A percentile compares a stretch with the other conserved stretches of the same genome.
phyloP scores from a whole-genome alignment of 345 rosid species.

The Psidium friedrichsthalianum region DNA sequence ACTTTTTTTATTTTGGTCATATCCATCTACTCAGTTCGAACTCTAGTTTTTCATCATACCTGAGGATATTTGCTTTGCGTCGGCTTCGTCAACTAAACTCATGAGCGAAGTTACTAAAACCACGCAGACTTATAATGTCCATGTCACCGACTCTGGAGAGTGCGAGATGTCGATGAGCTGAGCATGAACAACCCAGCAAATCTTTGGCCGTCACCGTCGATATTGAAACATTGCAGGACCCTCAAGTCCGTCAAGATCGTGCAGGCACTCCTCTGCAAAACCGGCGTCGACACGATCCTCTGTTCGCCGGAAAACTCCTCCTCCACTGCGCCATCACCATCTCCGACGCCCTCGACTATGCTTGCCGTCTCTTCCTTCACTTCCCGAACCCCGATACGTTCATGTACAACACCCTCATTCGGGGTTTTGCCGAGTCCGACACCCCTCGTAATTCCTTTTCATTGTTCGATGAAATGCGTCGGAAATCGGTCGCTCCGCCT shows the following conservation, averaged over 20 bases:
- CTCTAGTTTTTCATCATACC: too few species aligned
- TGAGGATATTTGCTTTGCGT: too few species aligned
- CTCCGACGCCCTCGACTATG: conserved; percentile 33
- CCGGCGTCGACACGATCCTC: conserved; percentile 29
- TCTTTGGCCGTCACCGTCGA: conserved; percentile 15
- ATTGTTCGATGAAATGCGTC: conserved; percentile 30
- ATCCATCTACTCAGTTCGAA: too few species aligned
- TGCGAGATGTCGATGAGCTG: not conserved
- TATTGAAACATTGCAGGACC: conserved; percentile 29
- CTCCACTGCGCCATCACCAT: conserved; percentile 36
- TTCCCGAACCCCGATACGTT: conserved; percentile 44
- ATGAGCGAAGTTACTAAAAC: not conserved
- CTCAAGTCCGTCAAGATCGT: conserved; percentile 37
- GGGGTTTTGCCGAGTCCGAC: conserved; percentile 48
- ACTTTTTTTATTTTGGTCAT: too few species aligned
- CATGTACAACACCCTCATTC: conserved; percentile 64
- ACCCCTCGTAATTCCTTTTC: conserved; percentile 26
- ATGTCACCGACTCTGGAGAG: not conserved
- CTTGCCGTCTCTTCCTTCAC: conserved; percentile 31
- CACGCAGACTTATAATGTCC: not conserved
- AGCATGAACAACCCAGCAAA: conserved; percentile 14
- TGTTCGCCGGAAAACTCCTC: conserved; percentile 47
- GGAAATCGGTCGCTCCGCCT: conserved; percentile 19
- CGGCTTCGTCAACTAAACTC: too few species aligned
- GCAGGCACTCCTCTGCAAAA: conserved; percentile 37